These are phyloP conservation scores for Quercus variabilis DNA, from an alignment of 306 rosid species.

Conservation along the genomic window DNA sequence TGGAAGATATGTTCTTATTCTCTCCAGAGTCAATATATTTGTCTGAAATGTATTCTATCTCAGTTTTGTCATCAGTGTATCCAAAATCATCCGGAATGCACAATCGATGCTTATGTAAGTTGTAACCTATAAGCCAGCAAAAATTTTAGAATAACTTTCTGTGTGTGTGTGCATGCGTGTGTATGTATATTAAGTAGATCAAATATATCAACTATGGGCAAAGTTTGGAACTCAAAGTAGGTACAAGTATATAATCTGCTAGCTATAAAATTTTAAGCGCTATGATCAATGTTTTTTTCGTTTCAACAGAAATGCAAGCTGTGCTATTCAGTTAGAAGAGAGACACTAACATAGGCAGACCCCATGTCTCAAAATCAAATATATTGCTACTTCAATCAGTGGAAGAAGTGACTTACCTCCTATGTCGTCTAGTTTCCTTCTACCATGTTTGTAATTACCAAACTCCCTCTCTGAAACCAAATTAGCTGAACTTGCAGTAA, in stretches of 20 bases:
- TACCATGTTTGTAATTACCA: neutral
- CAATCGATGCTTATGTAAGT: constrained; percentile 24
- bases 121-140: neutral
- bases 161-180: neutral
- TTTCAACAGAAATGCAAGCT: neutral
- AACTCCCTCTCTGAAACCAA: neutral
- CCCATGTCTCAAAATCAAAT: neutral
- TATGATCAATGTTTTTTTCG: neutral
- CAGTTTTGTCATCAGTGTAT: constrained; percentile 24
- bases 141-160: neutral
- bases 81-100: neutral
- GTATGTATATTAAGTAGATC: neutral
- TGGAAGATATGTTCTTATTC: neutral
- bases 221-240: neutral
- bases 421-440: neutral
- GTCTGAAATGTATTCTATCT: constrained; percentile 28
- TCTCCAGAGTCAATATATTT: constrained; percentile 12
- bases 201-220: neutral
- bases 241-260: neutral
- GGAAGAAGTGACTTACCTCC: neutral
- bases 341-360: neutral
- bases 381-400: neutral
- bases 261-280: neutral
- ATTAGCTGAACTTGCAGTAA: neutral
- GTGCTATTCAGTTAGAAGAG: neutral